Percentiles rank a stretch among this genome's conserved stretches.
phyloP scores from a whole-genome alignment of 495 filamentous ascomycete species.

The Podospora sp. region DNA sequence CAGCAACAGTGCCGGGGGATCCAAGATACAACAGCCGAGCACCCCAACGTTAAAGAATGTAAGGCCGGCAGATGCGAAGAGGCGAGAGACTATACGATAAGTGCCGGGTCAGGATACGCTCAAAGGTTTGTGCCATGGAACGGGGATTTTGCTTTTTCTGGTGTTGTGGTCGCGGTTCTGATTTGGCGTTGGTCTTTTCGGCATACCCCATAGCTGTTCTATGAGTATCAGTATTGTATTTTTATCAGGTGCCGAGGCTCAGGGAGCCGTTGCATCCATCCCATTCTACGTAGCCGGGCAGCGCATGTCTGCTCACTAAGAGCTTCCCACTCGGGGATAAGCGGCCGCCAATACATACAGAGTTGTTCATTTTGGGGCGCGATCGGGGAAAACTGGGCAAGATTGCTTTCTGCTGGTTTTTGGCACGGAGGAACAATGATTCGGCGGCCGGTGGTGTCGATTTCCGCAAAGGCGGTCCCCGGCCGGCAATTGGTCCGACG shows the following conservation, averaged over 20 bases:
- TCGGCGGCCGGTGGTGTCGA: background rate
- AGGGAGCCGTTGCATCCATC: background rate
- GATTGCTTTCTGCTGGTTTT: background rate
- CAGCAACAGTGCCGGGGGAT: background rate
- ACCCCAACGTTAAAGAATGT: conserved; percentile 27
- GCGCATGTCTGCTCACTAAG: background rate
- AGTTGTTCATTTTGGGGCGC: background rate
- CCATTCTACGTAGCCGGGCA: background rate
- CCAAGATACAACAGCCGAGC: conserved; percentile 10
- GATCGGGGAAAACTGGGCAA: background rate
- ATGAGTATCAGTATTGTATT: background rate
- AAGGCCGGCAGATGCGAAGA: background rate
- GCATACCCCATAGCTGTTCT: background rate
- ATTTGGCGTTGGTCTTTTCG: background rate
- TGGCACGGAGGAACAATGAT: background rate
- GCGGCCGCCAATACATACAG: background rate
- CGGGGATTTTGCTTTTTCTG: background rate
- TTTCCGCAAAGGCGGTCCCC: background rate
- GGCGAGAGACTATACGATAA: conserved; percentile 6
- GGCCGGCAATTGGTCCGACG: conserved; percentile 1
- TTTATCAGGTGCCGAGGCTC: background rate
- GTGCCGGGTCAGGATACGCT: background rate
- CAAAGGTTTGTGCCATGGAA: background rate
- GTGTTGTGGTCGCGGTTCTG: background rate
- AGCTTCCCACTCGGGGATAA: background rate